Evolutionary conservation across 305 asterid genomes (phyloP).

Genomic region (Coffea humblotiana): DNA sequence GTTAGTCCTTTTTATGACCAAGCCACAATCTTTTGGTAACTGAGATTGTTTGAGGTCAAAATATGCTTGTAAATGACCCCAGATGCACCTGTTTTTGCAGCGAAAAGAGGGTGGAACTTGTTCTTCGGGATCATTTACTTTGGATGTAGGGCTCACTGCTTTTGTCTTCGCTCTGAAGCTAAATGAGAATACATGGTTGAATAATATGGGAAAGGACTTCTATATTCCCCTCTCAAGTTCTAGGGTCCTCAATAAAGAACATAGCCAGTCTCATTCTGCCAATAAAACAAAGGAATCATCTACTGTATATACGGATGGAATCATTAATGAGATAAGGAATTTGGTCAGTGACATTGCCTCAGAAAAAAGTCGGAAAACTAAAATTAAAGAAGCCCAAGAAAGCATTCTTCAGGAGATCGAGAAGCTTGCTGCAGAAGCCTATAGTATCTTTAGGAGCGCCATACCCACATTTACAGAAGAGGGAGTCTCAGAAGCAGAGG

Average conservation of each 20-base stretch:
- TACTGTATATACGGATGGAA: constrained; percentile 56
- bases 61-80: constrained; percentile 24
- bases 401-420: constrained; percentile 93
- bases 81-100: constrained; percentile 46
- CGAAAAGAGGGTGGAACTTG: constrained; percentile 50
- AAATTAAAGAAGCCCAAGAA: constrained; percentile 67
- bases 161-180: constrained; percentile 84
- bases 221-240: constrained; percentile 57
- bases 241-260: constrained; percentile 20
- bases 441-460: constrained; percentile 73
- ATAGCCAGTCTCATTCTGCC: constrained; percentile 30
- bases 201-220: constrained; percentile 73
- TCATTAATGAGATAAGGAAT: constrained; percentile 71
- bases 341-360: constrained; percentile 72
- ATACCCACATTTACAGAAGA: constrained; percentile 46
- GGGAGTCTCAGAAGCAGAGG: constrained; percentile 42
- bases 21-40: neutral
- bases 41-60: neutral
- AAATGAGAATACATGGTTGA: constrained; percentile 70
- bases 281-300: constrained; percentile 35
- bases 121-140: constrained; percentile 60
- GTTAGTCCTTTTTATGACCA: neutral
- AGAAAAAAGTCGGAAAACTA: constrained; percentile 53
- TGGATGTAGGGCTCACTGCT: constrained; percentile 56
- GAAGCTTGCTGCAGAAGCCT: constrained; percentile 99